These are phyloP conservation scores for Gossypium herbaceum DNA, from an alignment of 345 rosid species.

Conservation along the genomic window DNA sequence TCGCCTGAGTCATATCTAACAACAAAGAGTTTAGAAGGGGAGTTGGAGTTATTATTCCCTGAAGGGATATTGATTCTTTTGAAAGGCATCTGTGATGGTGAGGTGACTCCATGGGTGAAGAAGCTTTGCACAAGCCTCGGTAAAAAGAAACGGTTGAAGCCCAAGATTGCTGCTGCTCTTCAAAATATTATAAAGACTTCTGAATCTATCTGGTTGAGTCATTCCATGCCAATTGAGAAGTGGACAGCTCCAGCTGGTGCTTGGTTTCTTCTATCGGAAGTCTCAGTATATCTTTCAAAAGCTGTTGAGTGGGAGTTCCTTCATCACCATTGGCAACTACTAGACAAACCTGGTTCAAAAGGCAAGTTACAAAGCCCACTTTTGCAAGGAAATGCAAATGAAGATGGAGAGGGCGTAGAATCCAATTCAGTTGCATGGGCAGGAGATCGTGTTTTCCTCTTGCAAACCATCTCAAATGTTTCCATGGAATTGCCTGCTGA, in stretches of 20 bases:
- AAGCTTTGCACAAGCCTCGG: constrained; percentile 80
- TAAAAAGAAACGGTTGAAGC: constrained; percentile 67
- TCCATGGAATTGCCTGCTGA: constrained; percentile 78
- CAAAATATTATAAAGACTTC: constrained; percentile 74
- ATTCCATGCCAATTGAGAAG: constrained; percentile 62
- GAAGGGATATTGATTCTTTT: constrained; percentile 60
- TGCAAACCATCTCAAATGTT: constrained; percentile 88
- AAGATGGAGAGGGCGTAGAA: constrained; percentile 35
- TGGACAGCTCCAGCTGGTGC: constrained; percentile 97
- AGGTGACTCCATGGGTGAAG: constrained; percentile 87
- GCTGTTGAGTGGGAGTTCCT: constrained; percentile 92
- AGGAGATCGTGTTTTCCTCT: constrained; percentile 80
- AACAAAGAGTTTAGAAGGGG: constrained; percentile 37
- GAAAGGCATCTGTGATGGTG: constrained; percentile 61
- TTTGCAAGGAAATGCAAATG: constrained; percentile 29
- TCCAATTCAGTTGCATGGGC: constrained; percentile 74
- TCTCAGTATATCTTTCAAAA: constrained; percentile 61
- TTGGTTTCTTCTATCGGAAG: constrained; percentile 96
- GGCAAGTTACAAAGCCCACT: constrained; percentile 30
- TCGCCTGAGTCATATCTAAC: constrained; percentile 23
- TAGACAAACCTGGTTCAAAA: constrained; percentile 53
- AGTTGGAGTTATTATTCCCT: constrained; percentile 48
- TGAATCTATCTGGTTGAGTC: constrained; percentile 77
- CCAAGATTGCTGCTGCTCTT: constrained; percentile 56
- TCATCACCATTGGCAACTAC: constrained; percentile 83